Evolutionary conservation across 352 stramenopile genomes (phyloP).

Genomic region (Thraustochytrium striatum): DNA sequence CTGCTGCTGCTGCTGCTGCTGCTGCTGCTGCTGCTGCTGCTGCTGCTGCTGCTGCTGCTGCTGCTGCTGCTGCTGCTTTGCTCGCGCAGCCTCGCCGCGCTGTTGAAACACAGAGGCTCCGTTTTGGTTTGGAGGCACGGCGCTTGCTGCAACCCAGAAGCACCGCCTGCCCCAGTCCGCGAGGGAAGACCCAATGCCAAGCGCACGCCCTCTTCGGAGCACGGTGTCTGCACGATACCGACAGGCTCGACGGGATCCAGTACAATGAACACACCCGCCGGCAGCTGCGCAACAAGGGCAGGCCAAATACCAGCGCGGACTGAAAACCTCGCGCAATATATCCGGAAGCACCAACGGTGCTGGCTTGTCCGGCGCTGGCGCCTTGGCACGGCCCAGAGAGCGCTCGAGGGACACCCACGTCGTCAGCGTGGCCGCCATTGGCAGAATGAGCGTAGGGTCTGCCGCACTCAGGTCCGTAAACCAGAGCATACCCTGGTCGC

Average conservation of each 20-base stretch:
- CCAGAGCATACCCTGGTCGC: constrained; percentile 7
- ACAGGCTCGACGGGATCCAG: constrained; percentile 44
- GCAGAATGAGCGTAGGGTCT: constrained; percentile 17
- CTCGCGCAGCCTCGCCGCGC: too few relatives aligned
- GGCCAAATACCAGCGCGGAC: constrained; percentile 16
- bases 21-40: too few relatives aligned
- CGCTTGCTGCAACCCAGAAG: too few relatives aligned
- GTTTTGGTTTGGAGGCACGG: too few relatives aligned
- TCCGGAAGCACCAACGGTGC: background rate
- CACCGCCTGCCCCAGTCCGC: too few relatives aligned
- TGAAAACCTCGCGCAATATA: constrained; percentile 28
- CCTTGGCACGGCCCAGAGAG: constrained; percentile 31
- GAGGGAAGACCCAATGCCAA: too few relatives aligned
- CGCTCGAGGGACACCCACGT: constrained; percentile 13
- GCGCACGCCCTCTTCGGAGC: too few relatives aligned
- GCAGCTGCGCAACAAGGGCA: constrained; percentile 31
- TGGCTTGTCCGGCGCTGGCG: constrained; percentile 10
- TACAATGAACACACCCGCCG: constrained; percentile 37
- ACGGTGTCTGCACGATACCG: too few relatives aligned
- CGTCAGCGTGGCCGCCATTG: background rate
- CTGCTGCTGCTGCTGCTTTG: too few relatives aligned
- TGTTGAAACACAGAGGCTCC: too few relatives aligned
- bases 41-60: too few relatives aligned
- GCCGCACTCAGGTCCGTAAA: constrained; percentile 37
- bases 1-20: too few relatives aligned